Conservation (phyloP, 768 basidiomycete genomes). For the Daedalea quercina region DNA sequence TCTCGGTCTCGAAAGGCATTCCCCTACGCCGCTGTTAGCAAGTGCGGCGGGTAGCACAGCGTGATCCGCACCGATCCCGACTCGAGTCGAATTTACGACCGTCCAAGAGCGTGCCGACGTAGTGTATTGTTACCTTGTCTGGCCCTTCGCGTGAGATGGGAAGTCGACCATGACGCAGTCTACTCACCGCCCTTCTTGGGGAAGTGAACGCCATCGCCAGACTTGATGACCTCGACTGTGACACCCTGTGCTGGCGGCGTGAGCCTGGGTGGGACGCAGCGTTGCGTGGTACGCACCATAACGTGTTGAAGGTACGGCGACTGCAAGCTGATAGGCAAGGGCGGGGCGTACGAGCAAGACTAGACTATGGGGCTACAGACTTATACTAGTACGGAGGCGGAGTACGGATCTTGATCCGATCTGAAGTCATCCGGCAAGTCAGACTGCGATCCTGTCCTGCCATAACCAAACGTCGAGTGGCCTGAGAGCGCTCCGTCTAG, state of each 20-base stretch:
- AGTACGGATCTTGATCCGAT: constrained; percentile 77
- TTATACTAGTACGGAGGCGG: constrained; percentile 46
- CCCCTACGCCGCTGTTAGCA: constrained; percentile 31
- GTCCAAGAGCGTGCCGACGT: constrained; percentile 62
- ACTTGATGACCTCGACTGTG: constrained; percentile 45
- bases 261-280: constrained; percentile 1
- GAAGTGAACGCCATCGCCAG: constrained; percentile 58
- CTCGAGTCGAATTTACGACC: constrained; percentile 73
- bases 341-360: constrained; percentile 24
- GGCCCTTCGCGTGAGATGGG: background rate
- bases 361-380: constrained; percentile 25
- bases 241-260: constrained; percentile 49
- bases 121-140: constrained; percentile 76
- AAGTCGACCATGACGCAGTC: constrained; percentile 5
- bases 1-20: constrained; percentile 57
- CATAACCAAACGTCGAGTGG: constrained; percentile 6
- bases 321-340: constrained; percentile 14
- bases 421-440: constrained; percentile 20
- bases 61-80: constrained; percentile 52
- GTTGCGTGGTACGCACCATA: constrained; percentile 24
- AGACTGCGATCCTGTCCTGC: constrained; percentile 10
- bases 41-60: background rate
- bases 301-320: constrained; percentile 16
- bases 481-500: constrained; percentile 10
- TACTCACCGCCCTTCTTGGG: constrained; percentile 67